A percentile compares a stretch with the other conserved stretches of the same genome.
These are phyloP conservation scores for Stromatinia cepivora DNA, from an alignment of 2,329 filamentous ascomycete genomes.

Conservation along the genomic window DNA sequence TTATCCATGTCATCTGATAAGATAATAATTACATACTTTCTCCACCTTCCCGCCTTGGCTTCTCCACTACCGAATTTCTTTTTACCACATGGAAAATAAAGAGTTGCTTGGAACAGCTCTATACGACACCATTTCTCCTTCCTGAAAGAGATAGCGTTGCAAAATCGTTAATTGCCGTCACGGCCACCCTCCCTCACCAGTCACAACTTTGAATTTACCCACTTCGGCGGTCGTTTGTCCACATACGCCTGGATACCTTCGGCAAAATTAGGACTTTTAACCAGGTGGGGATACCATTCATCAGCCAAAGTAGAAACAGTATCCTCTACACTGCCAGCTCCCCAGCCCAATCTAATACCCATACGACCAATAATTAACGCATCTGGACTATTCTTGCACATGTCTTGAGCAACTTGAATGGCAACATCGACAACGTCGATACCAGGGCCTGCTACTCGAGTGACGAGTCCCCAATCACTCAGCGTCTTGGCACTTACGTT, in stretches of 20 bases:
- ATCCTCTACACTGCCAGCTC: slow-evolving; percentile 31
- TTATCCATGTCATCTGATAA: slow-evolving; percentile 22
- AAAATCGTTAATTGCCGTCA: background rate
- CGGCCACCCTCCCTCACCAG: background rate
- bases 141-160: background rate
- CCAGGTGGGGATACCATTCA: slow-evolving; percentile 57
- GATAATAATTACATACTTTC: slow-evolving; percentile 19
- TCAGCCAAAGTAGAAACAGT: slow-evolving; percentile 46
- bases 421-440: slow-evolving; percentile 55
- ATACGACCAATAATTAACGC: slow-evolving; percentile 29
- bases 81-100: background rate
- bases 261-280: slow-evolving; percentile 67
- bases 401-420: slow-evolving; percentile 43
- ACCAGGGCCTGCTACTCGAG: slow-evolving; percentile 54
- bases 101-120: background rate
- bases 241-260: slow-evolving; percentile 74
- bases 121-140: slow-evolving; percentile 4
- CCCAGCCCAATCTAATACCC: slow-evolving; percentile 30
- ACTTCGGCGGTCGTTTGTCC: slow-evolving; percentile 67
- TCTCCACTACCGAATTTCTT: slow-evolving; percentile 9
- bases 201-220: slow-evolving; percentile 59
- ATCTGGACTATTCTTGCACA: slow-evolving; percentile 34
- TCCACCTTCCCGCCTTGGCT: slow-evolving; percentile 20
- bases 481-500: slow-evolving; percentile 59
- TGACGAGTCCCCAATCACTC: slow-evolving; percentile 65